Base-by-base conservation (phyloP, 352 stramenopile species). In the Halophytophthora batemanensis region DNA sequence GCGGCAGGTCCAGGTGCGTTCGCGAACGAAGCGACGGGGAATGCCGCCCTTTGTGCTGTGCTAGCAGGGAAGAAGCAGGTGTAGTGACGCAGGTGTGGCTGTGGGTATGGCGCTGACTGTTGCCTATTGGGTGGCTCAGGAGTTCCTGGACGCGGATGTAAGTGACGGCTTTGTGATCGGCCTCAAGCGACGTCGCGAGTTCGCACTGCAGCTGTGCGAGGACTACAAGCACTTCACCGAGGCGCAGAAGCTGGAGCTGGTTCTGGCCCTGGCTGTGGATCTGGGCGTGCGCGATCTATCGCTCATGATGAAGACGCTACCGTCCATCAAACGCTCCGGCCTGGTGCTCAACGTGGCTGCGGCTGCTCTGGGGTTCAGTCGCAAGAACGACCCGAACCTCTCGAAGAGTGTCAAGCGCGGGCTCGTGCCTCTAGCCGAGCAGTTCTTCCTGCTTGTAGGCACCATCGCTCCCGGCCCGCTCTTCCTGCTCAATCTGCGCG, bases 371-470 rank as follows among this genome's bases (percentile, higher is more conserved):
- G 83, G 81, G 6, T 94, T 94, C 45, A 87, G 70, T 43, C 76
- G 77, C 11, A 87, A 86, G 58, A 92, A 90, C 56, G 79, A 94
- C 53, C 76, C 81, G 12, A 88, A 77, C 42, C 85, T 87, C 43
- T 88, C 80, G 45, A 94, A 92, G 56, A 90, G 78, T 46, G 82
- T 94, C 29, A 92, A 94, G 53, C 82, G 77, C 36, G 83, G 81
- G 1, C 80, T 94, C 39, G 82, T 94, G 28, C 83, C 83, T 12
- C 58, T 89, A 36, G 73, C 81, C 5, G 83, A 92, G 48, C 81
- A 92, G 53, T 86, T 94, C 50, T 91, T 91, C 43, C 43, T 90
- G 34, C 52, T 92, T 12, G 64, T 92, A 1, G 79, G 77, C 2
- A 87, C 81, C 6, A 81, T 90, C 33, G 79, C 82, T 8, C 66